Percentiles rank a stretch among this genome's conserved stretches.
Conservation (phyloP, 2,329 filamentous ascomycete genomes). For the Verticillium isaacii region DNA sequence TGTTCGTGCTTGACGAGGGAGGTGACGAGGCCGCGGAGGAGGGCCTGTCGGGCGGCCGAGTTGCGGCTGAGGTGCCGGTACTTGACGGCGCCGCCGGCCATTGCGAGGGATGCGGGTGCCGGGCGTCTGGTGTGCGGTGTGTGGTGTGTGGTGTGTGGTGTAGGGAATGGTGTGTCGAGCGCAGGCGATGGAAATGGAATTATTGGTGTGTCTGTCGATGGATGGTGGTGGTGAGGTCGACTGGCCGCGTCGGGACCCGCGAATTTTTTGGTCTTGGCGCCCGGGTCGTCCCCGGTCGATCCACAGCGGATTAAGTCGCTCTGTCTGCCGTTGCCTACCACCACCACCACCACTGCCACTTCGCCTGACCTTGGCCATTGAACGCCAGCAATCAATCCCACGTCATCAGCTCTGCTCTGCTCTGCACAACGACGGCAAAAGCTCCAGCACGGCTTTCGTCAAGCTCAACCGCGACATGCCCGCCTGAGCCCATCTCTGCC, state of each 20-base stretch:
- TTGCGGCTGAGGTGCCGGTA: slow-evolving; percentile 84
- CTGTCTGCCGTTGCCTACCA: background rate
- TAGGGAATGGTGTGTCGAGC: background rate
- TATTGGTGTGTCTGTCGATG: background rate
- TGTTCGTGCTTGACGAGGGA: slow-evolving; percentile 90
- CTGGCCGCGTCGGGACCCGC: background rate
- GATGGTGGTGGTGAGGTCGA: background rate
- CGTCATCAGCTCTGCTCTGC: slow-evolving; percentile 4
- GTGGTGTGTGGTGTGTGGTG: background rate
- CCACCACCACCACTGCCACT: too few relatives aligned
- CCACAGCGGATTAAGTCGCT: slow-evolving; percentile 1
- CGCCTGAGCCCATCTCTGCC: slow-evolving; percentile 11
- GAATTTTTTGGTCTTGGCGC: slow-evolving; percentile 3
- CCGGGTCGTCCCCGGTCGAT: slow-evolving; percentile 1
- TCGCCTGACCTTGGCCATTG: background rate
- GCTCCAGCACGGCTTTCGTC: slow-evolving; percentile 10
- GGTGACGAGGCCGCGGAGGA: slow-evolving; percentile 93
- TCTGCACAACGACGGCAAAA: background rate
- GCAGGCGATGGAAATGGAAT: background rate
- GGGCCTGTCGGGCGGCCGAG: slow-evolving; percentile 83
- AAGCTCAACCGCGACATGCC: slow-evolving; percentile 26
- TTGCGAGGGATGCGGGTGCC: slow-evolving; percentile 29
- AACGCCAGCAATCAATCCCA: background rate
- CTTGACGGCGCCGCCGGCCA: slow-evolving; percentile 84
- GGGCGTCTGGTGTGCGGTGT: background rate